Percentiles rank a stretch among this genome's conserved stretches.
Conservation (phyloP, 345 rosid species). For the Salix viminalis region DNA sequence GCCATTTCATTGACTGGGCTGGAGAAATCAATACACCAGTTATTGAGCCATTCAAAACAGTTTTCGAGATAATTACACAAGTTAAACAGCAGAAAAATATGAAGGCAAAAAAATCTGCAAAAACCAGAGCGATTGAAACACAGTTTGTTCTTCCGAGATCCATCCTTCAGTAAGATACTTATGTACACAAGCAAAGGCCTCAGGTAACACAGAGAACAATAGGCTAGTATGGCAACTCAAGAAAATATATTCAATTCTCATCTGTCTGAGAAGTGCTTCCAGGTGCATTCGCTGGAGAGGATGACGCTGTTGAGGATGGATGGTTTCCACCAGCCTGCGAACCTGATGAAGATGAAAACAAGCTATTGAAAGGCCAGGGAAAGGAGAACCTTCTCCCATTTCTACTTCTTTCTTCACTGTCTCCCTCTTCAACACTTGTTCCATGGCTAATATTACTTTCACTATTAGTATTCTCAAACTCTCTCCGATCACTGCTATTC, state of each 20-base stretch:
- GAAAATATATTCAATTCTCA: constrained; percentile 32
- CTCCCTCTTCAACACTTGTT: constrained; percentile 36
- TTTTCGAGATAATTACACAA: background rate
- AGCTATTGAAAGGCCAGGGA: constrained; percentile 79
- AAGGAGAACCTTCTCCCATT: constrained; percentile 64
- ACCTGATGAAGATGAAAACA: constrained; percentile 55
- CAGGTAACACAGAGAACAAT: constrained; percentile 9
- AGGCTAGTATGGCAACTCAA: constrained; percentile 7
- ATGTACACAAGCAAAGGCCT: constrained; percentile 27
- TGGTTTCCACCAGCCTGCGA: constrained; percentile 46
- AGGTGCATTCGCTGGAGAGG: constrained; percentile 28
- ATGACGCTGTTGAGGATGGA: constrained; percentile 26
- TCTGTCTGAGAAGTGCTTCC: constrained; percentile 35
- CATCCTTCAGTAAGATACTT: constrained; percentile 13
- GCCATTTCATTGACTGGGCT: background rate
- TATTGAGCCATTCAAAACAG: background rate
- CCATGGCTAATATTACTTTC: background rate
- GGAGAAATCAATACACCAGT: background rate
- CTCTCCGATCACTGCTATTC: constrained; percentile 25
- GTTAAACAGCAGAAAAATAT: background rate
- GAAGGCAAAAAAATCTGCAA: constrained; percentile 7
- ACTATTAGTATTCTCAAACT: constrained; percentile 13
- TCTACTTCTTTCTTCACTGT: constrained; percentile 47
- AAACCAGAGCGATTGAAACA: constrained; percentile 7
- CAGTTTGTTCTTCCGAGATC: constrained; percentile 9